Evolutionary conservation across 2,329 filamentous ascomycete genomes (phyloP).

Genomic region (Calonectria pteridis): DNA sequence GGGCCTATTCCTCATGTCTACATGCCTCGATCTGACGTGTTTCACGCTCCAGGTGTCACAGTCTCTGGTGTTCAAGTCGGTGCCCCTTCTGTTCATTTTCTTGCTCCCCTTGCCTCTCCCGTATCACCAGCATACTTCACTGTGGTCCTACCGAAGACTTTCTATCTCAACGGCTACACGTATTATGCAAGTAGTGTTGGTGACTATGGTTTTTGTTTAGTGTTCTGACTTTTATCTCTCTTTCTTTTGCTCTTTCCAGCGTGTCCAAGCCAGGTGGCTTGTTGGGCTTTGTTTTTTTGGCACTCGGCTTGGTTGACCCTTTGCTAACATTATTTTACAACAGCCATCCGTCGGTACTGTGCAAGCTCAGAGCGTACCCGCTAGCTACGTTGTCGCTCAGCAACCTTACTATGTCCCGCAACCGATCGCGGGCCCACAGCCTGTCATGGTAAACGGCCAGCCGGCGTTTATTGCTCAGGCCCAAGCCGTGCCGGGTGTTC

Average conservation of each 20-base stretch:
- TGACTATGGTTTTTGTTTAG: conserved; percentile 6
- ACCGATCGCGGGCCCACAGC: conserved; percentile 46
- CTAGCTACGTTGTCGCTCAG: conserved; percentile 49
- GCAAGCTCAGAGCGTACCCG: conserved; percentile 43
- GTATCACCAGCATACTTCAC: conserved; percentile 41
- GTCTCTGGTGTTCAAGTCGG: conserved; percentile 52
- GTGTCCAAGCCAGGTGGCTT: conserved; percentile 24
- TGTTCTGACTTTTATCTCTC: not conserved
- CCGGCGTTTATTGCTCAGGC: conserved; percentile 42
- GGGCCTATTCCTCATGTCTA: conserved; percentile 69
- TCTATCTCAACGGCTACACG: conserved; percentile 47
- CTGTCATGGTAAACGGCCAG: conserved; percentile 50
- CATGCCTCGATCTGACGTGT: conserved; percentile 64
- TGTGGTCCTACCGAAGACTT: conserved; percentile 50
- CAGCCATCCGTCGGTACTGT: conserved; percentile 48
- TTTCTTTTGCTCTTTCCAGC: not conserved
- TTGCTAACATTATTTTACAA: conserved; percentile 30
- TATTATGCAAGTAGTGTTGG: conserved; percentile 56
- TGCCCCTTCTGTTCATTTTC: conserved; percentile 46
- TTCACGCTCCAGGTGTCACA: conserved; percentile 45
- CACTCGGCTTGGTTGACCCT: not conserved
- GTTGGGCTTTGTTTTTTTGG: conserved; percentile 23
- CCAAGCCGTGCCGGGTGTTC: conserved; percentile 44
- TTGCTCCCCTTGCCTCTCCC: conserved; percentile 37
- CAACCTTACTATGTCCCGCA: conserved; percentile 50